Evolutionary conservation across 2,329 filamentous ascomycete genomes (phyloP), one percentile per base, ranked within the genome.

Genomic region (Botryotinia calthae): DNA sequence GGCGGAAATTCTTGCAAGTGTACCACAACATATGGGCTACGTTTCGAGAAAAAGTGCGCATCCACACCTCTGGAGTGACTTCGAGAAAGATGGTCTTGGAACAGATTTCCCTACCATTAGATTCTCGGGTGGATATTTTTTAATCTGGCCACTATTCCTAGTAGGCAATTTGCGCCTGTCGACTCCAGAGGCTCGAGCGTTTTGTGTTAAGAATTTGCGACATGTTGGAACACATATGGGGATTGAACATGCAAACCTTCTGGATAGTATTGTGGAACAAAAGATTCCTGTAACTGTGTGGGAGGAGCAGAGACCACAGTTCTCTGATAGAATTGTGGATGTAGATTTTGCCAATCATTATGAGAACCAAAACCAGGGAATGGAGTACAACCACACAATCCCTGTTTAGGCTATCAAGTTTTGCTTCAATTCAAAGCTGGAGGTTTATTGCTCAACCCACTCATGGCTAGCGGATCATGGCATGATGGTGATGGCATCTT

Each of bases 71-170:
- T 31, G 40, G 40, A 46, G 25, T 18, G 56, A 40, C n/a, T 67
- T 46, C 31, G 18, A 34, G 37, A 56, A 12, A 22, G 59, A 71
- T 5, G 34, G 58, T 1, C 20, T 42, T 8, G n/a, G n/a, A 20
- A 40, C 31, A 8, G 73, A 74, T 16, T 48, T 62, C 3, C 62
- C 73, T n/a, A 42, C 54, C 14, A 62, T 75, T 31, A 70, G 71
- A 2, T 74, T 73, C 34, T 76, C 75, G 2, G 75, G 75, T 12
- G 77, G 75, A 4, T 73, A 76, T 37, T 79, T 79, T 40, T 46
- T 80, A 0, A 74, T 80, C 6, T 80, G 79, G 79, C 79, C 79
- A 2, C 68, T 80, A 10, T 80, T 74, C 67, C 73, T 79, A 54
- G 77, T 72, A 22, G 79, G 77, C 0, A 72, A 75, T 5, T 67